Evolutionary conservation across 225 moss, liverwort and hornwort genomes (phyloP).

Genomic region (Bryoerythrophyllum caledonicum): DNA sequence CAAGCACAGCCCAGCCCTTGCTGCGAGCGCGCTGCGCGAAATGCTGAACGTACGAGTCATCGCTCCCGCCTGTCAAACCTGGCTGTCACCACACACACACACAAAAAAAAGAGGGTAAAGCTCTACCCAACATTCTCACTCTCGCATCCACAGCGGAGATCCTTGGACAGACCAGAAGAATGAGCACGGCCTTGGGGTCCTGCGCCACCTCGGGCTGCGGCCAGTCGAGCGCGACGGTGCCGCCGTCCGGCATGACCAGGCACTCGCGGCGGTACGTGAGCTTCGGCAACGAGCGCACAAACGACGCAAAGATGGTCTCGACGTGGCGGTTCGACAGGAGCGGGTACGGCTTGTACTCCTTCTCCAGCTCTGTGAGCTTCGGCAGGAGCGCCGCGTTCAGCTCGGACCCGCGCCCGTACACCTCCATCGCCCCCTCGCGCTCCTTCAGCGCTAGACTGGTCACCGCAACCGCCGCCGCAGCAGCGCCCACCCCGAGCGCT

Average conservation of each 20-base stretch:
- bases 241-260: conserved; percentile 76
- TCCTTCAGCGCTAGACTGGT: neutral
- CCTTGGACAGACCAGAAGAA: conserved; percentile 65
- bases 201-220: conserved; percentile 48
- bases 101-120: neutral
- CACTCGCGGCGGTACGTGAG: conserved; percentile 68
- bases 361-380: conserved; percentile 52
- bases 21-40: conserved; percentile 55
- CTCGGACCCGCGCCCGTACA: conserved; percentile 29
- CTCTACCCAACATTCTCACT: neutral
- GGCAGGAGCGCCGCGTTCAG: conserved; percentile 43
- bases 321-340: conserved; percentile 71
- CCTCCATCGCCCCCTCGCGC: no score
- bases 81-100: conserved; percentile 57
- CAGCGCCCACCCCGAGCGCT: conserved; percentile 25
- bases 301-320: conserved; percentile 85
- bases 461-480: conserved; percentile 20
- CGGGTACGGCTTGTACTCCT: conserved; percentile 63
- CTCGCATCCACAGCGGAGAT: neutral
- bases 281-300: conserved; percentile 59
- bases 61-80: conserved; percentile 93
- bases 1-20: conserved; percentile 84
- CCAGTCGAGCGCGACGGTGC: conserved; percentile 89
- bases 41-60: conserved; percentile 88
- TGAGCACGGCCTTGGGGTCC: conserved; percentile 53